Evolutionary conservation across 257 asterid genomes (phyloP), one percentile per base, ranked within the genome.

Genomic region (Fraxinus quadrangulata): DNA sequence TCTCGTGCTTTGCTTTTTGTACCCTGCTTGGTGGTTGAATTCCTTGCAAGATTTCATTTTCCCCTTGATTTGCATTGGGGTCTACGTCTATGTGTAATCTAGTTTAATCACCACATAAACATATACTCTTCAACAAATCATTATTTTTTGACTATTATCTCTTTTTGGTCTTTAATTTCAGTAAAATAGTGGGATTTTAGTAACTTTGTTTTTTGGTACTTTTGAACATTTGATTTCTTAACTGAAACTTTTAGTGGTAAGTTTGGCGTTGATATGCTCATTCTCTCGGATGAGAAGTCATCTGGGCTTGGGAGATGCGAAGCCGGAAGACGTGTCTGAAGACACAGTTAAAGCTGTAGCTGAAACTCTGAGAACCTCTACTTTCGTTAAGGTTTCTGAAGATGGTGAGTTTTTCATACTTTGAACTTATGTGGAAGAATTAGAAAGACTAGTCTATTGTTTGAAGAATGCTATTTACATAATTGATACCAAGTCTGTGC

Each of bases 231-330:
- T 84, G 79, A 70, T 28, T 80, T 74, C 97, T 93, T 96, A 87
- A 92, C 93, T 75, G 36, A 70, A 77, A 63, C 34, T 77, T 63
- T 70, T 73, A 96, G 99, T 93, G 98, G 92, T 93, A 28, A 87
- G 89, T 82, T 83, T 96, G 93, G 90, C 96, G 3, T 78, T 96
- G 86, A 74, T 96, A 72, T 89, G 86, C 75, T 93, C 99, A 0
- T 96, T 96, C 79, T 78, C 95, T 67, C 93, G 96, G 79, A 93
- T 96, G 98, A 92, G 95, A 80, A 70, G 81, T 71, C 96, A 96
- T 85, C 77, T 96, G 83, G 81, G 88, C 37, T 81, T 96, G 81
- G 97, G 97, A 67, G 96, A 87, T 31, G 87, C 77, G 26, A 93
- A 90, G 82, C 83, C 91, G 45, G 99, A 92, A 75, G 97, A 96